These are phyloP conservation scores for Phaeotremella fagi DNA, from an alignment of 768 basidiomycete species.

Conservation along the genomic window DNA sequence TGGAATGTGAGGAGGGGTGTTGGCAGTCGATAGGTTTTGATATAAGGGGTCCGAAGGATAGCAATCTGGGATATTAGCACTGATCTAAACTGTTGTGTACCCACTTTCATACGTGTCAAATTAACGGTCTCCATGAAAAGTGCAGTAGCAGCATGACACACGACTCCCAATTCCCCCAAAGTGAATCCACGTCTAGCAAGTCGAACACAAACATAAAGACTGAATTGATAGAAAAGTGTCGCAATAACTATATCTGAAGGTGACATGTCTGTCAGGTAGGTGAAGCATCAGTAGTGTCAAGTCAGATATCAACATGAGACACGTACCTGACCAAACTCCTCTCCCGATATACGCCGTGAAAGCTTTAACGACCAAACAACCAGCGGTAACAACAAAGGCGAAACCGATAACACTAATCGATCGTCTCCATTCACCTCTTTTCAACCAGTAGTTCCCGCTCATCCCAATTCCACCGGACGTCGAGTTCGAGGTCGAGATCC, in stretches of 20 bases:
- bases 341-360: slow-evolving; percentile 35
- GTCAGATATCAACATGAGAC: too few species aligned
- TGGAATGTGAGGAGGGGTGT: slow-evolving; percentile 90
- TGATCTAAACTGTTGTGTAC: slow-evolving; percentile 31
- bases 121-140: slow-evolving; percentile 81
- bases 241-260: slow-evolving; percentile 67
- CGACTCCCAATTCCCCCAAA: slow-evolving; percentile 83
- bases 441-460: slow-evolving; percentile 38
- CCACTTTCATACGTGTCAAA: slow-evolving; percentile 72
- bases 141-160: slow-evolving; percentile 81
- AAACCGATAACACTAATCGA: slow-evolving; percentile 39
- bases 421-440: slow-evolving; percentile 41
- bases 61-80: slow-evolving; percentile 57
- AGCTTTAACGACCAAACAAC: slow-evolving; percentile 40
- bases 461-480: too few species aligned
- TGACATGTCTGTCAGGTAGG: slow-evolving; percentile 74
- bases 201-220: slow-evolving; percentile 80
- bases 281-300: too few species aligned
- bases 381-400: slow-evolving; percentile 42
- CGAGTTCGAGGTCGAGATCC: not conserved
- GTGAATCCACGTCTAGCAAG: slow-evolving; percentile 93
- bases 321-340: slow-evolving; percentile 45
- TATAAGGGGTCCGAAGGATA: slow-evolving; percentile 71
- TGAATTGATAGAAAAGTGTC: slow-evolving; percentile 82
- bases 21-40: slow-evolving; percentile 87